Base-by-base conservation (phyloP, 1,139 yeast genomes). In the Candida sp. region DNA sequence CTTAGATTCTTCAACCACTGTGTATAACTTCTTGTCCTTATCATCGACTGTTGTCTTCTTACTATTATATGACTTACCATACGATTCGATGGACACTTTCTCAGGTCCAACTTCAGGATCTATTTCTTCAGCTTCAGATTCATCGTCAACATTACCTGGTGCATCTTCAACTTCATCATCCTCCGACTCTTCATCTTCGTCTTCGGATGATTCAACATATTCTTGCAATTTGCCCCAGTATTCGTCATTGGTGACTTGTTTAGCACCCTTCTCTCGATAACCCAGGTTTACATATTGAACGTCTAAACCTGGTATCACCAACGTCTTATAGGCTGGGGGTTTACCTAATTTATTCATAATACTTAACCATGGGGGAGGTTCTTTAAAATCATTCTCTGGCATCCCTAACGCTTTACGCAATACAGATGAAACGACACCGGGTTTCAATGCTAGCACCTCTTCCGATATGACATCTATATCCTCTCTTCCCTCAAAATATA, bases 351-450 rank as follows among this genome's bases (percentile, higher is more conserved):
- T 73, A 43, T 75, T 75, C 90, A 91, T 85, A 36, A 79, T 76
- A 4, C 75, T 61, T 21, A 86, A 73, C 98, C 98, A 93, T 0
- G 97, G 96, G 1, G 95, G 90, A 1, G 85, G 75, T 1, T 75
- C 74, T 5, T 52, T 55, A 7, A 46, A 46, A 23, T 70, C 71
- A 33, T 80, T 79, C 2, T 75, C 77, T 0, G 81, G 75, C 56
- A 91, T 70, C 0, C 89, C 93, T 52, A 93, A 64, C 0, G 97
- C 97, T 5, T 67, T 65, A 35, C 83, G 64, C 22, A 93, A 68
- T 21, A 74, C 75, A 5, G 61, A 55, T 7, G 93, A 82, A 2
- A 91, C 61, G 19, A 65, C 69, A 0, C 97, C 97, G 0, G 97
- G 97, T 47, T 76, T 74, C 35, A 76, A 72, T 19, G 67, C 61